A percentile compares a stretch with the other conserved stretches of the same genome.
phyloP scores from a whole-genome alignment of 257 asterid genomes.

The Buddleja alternifolia region DNA sequence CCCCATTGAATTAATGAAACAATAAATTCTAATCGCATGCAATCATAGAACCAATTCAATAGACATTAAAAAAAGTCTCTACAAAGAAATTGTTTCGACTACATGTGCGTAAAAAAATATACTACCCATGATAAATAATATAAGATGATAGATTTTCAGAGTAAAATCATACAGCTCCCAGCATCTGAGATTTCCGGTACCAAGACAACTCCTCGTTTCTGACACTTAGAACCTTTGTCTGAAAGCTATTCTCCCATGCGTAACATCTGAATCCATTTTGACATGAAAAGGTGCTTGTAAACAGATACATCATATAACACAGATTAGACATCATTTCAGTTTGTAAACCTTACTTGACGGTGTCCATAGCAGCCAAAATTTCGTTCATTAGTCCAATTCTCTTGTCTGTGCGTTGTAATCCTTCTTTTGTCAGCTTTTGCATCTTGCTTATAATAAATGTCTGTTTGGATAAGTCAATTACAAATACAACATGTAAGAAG shows the following conservation, averaged over 20 bases:
- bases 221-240: conserved; percentile 72
- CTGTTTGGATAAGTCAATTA: conserved; percentile 50
- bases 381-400: conserved; percentile 98
- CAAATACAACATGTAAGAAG: conserved; percentile 28
- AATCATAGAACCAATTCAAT: background rate
- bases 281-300: conserved; percentile 19
- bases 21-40: background rate
- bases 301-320: conserved; percentile 27
- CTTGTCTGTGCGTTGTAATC: conserved; percentile 89
- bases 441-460: conserved; percentile 82
- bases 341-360: conserved; percentile 72
- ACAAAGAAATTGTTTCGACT: background rate
- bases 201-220: conserved; percentile 85
- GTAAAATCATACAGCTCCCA: conserved; percentile 77
- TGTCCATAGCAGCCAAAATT: conserved; percentile 98
- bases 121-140: conserved; percentile 1
- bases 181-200: conserved; percentile 81
- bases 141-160: conserved; percentile 27
- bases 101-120: conserved; percentile 3
- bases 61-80: background rate
- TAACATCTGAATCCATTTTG: conserved; percentile 71
- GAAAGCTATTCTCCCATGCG: conserved; percentile 96
- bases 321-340: conserved; percentile 12
- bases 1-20: background rate
- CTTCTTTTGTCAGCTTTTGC: conserved; percentile 90